Evolutionary conservation across 139 green algal genomes (phyloP).

Genomic region (Auxenochlorella pyrenoidosa): DNA sequence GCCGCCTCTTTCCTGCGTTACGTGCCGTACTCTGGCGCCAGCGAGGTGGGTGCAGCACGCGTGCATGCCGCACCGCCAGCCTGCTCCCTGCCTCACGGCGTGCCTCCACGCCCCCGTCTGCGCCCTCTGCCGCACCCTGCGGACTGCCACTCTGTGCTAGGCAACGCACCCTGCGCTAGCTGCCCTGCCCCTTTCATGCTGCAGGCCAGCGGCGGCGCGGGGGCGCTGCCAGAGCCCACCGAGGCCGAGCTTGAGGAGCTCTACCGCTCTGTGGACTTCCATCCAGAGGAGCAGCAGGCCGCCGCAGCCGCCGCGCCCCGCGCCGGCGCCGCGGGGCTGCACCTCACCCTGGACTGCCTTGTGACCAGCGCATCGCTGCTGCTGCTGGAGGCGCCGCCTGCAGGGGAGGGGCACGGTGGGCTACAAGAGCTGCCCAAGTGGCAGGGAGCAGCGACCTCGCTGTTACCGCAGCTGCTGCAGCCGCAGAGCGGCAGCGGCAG

Average conservation of each 20-base stretch:
- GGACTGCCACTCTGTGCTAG: background rate
- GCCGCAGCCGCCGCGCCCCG: background rate
- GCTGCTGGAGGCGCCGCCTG: constrained; percentile 12
- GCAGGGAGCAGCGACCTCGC: background rate
- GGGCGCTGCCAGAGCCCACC: constrained; percentile 34
- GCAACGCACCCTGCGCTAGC: background rate
- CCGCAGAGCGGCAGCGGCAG: background rate
- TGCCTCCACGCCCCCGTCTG: background rate
- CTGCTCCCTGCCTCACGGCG: background rate
- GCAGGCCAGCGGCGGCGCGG: background rate
- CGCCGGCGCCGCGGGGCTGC: background rate
- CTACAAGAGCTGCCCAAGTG: background rate
- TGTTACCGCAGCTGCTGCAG: background rate
- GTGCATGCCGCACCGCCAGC: background rate
- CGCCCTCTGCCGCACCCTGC: no score
- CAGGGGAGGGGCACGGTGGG: no score
- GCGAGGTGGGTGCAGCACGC: background rate
- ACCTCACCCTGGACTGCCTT: constrained; percentile 28
- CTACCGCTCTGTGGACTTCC: constrained; percentile 50
- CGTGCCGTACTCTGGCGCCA: constrained; percentile 19
- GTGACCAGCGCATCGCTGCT: constrained; percentile 13
- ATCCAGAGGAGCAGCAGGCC: constrained; percentile 37
- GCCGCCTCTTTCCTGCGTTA: constrained; percentile 49
- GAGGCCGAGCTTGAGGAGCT: constrained; percentile 55
- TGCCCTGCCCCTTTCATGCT: background rate